Evolutionary conservation across 306 rosid species (phyloP).

Genomic region (Lathyrus oleraceus): DNA sequence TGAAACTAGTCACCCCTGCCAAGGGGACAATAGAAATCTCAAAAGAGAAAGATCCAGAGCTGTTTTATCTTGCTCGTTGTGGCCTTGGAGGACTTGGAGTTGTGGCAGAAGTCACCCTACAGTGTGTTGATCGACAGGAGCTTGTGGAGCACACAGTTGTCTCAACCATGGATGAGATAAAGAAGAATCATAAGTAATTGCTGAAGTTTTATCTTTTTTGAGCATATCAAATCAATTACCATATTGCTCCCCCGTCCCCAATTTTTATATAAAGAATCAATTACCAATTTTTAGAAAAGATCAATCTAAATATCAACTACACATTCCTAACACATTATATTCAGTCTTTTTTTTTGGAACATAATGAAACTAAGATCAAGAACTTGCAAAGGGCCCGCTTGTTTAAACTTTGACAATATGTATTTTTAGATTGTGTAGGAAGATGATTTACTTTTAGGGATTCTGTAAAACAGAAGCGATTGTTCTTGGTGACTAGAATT

Average conservation of each 20-base stretch:
- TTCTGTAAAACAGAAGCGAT: background rate
- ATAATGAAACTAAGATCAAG: slow-evolving; percentile 17
- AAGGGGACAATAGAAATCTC: slow-evolving; percentile 90
- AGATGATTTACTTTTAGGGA: background rate
- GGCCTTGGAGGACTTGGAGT: slow-evolving; percentile 99
- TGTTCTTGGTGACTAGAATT: background rate
- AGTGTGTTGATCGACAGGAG: slow-evolving; percentile 96
- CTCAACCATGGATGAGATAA: slow-evolving; percentile 76
- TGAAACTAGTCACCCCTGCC: slow-evolving; percentile 94
- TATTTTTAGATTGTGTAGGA: background rate
- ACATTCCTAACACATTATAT: background rate
- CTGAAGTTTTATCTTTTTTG: background rate
- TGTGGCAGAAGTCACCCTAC: slow-evolving; percentile 96
- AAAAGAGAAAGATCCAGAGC: slow-evolving; percentile 80
- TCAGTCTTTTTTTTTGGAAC: background rate
- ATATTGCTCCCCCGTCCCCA: background rate
- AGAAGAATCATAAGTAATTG: slow-evolving; percentile 90
- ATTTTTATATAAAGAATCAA: background rate
- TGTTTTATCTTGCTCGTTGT: slow-evolving; percentile 92
- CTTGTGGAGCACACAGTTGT: slow-evolving; percentile 89
- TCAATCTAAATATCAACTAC: no score
- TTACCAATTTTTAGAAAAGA: background rate
- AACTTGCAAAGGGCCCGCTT: background rate
- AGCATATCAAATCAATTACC: background rate
- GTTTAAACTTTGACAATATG: background rate